Evolutionary conservation across 1,284 basidiomycete genomes (phyloP).

Genomic region (Ganoderma lucidum): DNA sequence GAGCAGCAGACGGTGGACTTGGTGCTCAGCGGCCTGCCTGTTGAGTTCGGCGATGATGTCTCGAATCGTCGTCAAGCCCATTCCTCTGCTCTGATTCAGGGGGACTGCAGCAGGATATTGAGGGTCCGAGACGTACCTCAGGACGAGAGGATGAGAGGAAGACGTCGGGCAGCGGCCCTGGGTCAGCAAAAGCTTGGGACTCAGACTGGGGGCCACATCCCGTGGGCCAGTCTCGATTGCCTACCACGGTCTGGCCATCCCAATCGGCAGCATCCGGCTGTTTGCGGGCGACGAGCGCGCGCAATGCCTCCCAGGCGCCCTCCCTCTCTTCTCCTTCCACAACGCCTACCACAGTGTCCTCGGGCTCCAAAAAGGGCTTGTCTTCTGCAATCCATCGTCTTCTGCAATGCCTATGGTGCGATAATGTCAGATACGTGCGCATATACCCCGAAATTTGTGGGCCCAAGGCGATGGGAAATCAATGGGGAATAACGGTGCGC

Average conservation of each 20-base stretch:
- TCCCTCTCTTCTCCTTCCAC: not conserved
- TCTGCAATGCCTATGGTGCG: not conserved
- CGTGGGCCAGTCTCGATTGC: not conserved
- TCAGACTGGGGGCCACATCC: not conserved
- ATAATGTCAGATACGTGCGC: not conserved
- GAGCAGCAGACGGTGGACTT: constrained; percentile 29
- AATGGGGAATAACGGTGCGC: not conserved
- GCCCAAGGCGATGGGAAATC: no score
- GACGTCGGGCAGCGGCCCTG: constrained; percentile 7
- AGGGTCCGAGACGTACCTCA: constrained; percentile 10
- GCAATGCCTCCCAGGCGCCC: not conserved
- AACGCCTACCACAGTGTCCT: not conserved
- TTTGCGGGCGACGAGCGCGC: constrained; percentile 4
- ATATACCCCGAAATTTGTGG: not conserved
- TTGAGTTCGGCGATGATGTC: constrained; percentile 35
- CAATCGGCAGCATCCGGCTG: not conserved
- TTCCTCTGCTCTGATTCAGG: constrained; percentile 9
- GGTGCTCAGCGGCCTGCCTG: constrained; percentile 33
- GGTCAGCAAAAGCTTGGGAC: constrained; percentile 5
- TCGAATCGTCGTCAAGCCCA: constrained; percentile 32
- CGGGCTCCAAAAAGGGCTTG: not conserved
- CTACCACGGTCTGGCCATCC: not conserved
- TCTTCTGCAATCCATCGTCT: not conserved
- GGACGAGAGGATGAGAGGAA: constrained; percentile 8
- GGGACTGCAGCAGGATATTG: not conserved